Conservation (phyloP, 129 eudicot species). For the Flaveria linearis region DNA sequence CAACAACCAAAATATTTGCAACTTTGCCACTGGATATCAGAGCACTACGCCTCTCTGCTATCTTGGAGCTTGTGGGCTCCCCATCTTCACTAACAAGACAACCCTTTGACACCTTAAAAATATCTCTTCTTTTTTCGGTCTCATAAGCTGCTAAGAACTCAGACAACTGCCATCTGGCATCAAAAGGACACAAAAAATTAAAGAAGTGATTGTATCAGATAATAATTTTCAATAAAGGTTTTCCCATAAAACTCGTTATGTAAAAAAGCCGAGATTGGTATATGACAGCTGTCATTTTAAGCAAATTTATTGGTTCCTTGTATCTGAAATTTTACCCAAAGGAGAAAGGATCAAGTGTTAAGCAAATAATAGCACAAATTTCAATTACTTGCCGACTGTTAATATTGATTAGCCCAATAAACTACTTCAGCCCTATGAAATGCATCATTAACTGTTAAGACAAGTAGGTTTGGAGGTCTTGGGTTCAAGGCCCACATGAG, state of each 20-base stretch:
- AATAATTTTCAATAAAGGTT: neutral
- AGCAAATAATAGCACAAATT: neutral
- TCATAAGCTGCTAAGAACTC: slow-evolving; percentile 44
- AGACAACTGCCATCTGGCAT: slow-evolving; percentile 46
- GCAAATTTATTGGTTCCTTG: slow-evolving; percentile 17
- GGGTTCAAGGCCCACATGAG: no score
- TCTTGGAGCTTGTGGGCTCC: slow-evolving; percentile 36
- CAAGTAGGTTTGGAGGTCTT: neutral
- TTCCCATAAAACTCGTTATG: neutral
- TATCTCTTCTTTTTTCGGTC: slow-evolving; percentile 34
- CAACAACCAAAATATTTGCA: slow-evolving; percentile 56
- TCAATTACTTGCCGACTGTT: neutral
- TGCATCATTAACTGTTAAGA: neutral
- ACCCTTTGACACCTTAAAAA: slow-evolving; percentile 41
- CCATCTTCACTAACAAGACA: slow-evolving; percentile 35
- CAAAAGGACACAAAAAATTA: slow-evolving; percentile 7
- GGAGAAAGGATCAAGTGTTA: neutral
- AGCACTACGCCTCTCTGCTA: slow-evolving; percentile 45
- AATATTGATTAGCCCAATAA: slow-evolving; percentile 8
- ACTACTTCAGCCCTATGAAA: slow-evolving; percentile 2
- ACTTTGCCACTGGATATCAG: slow-evolving; percentile 70
- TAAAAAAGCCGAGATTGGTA: neutral
- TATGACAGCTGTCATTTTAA: neutral
- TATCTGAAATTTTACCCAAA: neutral
- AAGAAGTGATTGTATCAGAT: neutral